These are phyloP conservation scores for Albatrellus sp. DNA, from an alignment of 1,284 basidiomycete species.

Conservation along the genomic window DNA sequence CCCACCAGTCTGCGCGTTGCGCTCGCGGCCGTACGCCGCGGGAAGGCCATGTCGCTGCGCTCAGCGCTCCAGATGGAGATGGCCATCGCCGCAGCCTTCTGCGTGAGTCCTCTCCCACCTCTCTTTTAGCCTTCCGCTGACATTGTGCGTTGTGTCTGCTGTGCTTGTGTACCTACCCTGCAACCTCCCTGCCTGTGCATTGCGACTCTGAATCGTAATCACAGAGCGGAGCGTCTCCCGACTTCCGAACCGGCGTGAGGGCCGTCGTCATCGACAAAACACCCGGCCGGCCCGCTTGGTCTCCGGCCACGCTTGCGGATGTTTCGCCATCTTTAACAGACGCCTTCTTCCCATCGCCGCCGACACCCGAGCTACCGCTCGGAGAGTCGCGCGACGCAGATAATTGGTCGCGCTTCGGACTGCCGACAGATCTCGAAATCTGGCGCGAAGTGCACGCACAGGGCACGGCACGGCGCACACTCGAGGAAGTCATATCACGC, in stretches of 20 bases:
- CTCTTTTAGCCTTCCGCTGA: slow-evolving; percentile 6
- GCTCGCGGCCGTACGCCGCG: slow-evolving; percentile 64
- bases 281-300: slow-evolving; percentile 48
- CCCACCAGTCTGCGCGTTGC: slow-evolving; percentile 88
- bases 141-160: not conserved
- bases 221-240: slow-evolving; percentile 63
- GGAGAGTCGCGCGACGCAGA: slow-evolving; percentile 23
- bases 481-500: slow-evolving; percentile 47
- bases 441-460: slow-evolving; percentile 42
- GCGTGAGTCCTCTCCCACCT: slow-evolving; percentile 37
- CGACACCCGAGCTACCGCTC: slow-evolving; percentile 36
- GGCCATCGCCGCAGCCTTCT: slow-evolving; percentile 69
- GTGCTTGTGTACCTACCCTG: too few relatives aligned
- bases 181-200: not conserved
- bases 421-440: slow-evolving; percentile 63
- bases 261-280: slow-evolving; percentile 49
- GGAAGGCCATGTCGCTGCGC: slow-evolving; percentile 47
- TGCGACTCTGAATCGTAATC: not conserved
- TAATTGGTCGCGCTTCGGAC: slow-evolving; percentile 40
- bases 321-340: slow-evolving; percentile 42
- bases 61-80: slow-evolving; percentile 74
- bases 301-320: slow-evolving; percentile 44
- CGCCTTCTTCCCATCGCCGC: slow-evolving; percentile 44
- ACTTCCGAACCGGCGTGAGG: slow-evolving; percentile 75
- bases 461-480: slow-evolving; percentile 42